Base-by-base conservation (phyloP, 2,329 filamentous ascomycete species). In the Beauveria australis region DNA sequence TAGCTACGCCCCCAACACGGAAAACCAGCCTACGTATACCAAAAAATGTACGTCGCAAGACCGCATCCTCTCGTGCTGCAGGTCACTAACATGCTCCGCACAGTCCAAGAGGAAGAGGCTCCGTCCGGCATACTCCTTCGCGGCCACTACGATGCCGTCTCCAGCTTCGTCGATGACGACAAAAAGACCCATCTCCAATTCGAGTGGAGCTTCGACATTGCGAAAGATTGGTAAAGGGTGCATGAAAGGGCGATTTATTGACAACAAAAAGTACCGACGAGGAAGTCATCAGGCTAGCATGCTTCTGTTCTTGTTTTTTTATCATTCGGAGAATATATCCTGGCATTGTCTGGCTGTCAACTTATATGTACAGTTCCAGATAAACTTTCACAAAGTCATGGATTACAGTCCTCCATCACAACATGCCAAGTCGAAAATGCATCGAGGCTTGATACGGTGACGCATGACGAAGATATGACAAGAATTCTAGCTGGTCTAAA, bases 171-270 rank as follows among this genome's bases (percentile, higher is more conserved):
- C 64, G 94, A 99, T 73, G 94, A 99, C 70, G 94, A 99, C 78
- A 88, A 94, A 74, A 87, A 91, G 76, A 87, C 83, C 65, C 92
- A 99, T 76, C 81, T 99, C 65, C 82, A 88, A 73, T 99, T 99
- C 75, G 89, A 96, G 70, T 99, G 94, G 94, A 86, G 88, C 64
- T 97, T 99, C 71, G 89, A 97, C 72, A 96, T 99, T 74, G 83
- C 89, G 77, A 99, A 97, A 84, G 91, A 96, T 73, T 97, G 94
- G 94, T 90, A 86, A 67, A 68, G 18, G 22, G 14, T 22, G 6
- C 16, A 22, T 48, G 22, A n/a, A 47, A 28, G 18, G 43, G 1
- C 41, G 14, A 60, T 28, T 28, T 22, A 37, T 19, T 8, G 22
- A 24, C 59, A 24, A 48, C 18, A 33, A 43, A 56, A 53, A 58